Percentiles rank a stretch among this genome's conserved stretches.
These are phyloP conservation scores for Pleoardoris graminearum DNA, from an alignment of 2,329 filamentous ascomycete genomes.

Conservation along the genomic window DNA sequence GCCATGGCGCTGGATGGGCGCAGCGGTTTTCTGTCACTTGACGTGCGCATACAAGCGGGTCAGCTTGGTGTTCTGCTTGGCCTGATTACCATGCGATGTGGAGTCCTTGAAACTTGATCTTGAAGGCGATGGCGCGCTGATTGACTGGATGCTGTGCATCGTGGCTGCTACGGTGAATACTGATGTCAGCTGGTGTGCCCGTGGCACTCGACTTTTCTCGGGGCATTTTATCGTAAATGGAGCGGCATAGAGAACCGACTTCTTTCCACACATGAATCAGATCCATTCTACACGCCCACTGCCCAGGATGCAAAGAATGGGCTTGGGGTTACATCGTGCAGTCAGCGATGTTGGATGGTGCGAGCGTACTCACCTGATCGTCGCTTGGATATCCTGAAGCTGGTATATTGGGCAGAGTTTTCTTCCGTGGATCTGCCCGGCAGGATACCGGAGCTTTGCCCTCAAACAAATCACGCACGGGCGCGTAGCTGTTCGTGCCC, in stretches of 20 bases:
- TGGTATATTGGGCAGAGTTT: background rate
- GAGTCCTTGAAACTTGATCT: too few species aligned
- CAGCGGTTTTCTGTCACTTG: conserved; percentile 20
- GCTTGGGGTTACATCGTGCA: background rate
- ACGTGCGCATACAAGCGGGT: conserved; percentile 18
- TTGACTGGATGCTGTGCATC: too few species aligned
- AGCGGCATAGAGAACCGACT: too few species aligned
- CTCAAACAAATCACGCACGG: background rate
- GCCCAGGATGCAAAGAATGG: background rate
- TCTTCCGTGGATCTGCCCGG: background rate
- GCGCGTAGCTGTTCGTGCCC: background rate
- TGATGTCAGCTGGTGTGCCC: too few species aligned
- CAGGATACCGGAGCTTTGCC: background rate
- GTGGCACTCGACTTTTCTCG: too few species aligned
- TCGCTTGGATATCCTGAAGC: conserved; percentile 1
- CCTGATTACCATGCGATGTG: background rate
- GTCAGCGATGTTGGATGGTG: background rate
- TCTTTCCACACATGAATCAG: too few species aligned
- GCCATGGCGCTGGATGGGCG: conserved; percentile 12
- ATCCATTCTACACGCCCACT: background rate
- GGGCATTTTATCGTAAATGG: too few species aligned
- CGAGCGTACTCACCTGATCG: background rate
- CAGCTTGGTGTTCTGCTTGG: conserved; percentile 5
- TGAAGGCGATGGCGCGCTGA: background rate
- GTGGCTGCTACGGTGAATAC: too few species aligned